Base-by-base conservation (phyloP, 805 yeast species). In the Myxozyma melibiosi region DNA sequence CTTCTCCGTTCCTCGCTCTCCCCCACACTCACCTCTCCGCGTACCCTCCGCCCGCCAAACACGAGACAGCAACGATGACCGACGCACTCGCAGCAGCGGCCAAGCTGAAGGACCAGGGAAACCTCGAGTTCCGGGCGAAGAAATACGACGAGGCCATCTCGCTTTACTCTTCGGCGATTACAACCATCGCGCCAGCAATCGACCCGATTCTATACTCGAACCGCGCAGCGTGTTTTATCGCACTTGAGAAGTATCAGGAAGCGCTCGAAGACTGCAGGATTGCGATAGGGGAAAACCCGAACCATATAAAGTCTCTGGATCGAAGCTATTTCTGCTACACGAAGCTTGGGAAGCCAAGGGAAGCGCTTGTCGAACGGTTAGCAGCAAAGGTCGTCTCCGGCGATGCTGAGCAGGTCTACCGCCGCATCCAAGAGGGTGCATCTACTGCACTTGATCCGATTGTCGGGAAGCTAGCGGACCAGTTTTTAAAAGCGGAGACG, bases 151-250 rank as follows among this genome's bases (percentile, higher is more conserved):
- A 79, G 14, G 97, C 98, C 43, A 82, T 90, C 67, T 82, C 80
- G 41, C 85, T 79, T 72, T 94, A 94, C 76, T 71, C 88, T 40
- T 82, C 81, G 55, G 98, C 99, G 11, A 77, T 94, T 65, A 70
- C 78, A 53, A 70, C 78, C 52, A 85, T 86, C 70, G 74, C 79
- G 65, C 64, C 62, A 33, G 74, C 79, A 64, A 61, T 58, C 40
- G 97, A 94, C 73, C 90, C 97, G 5, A 86, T 91, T 31, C 94
- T 81, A 75, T 91, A 85, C 76, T 90, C 97, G 58, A 94, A 94
- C 78, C 85, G 97, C 74, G 90, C 97, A 33, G 99, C 98, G 16
- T 91, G 97, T 74, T 88, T 88, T 74, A 86, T 90, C 49, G 88
- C 94, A 6, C 76, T 88, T 65, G 82, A 84, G 63, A 82, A 90